A percentile compares a stretch with the other conserved stretches of the same genome.
These are phyloP conservation scores for Stagonosporopsis cucurbitacearum DNA, from an alignment of 2,329 filamentous ascomycete genomes.

Conservation along the genomic window DNA sequence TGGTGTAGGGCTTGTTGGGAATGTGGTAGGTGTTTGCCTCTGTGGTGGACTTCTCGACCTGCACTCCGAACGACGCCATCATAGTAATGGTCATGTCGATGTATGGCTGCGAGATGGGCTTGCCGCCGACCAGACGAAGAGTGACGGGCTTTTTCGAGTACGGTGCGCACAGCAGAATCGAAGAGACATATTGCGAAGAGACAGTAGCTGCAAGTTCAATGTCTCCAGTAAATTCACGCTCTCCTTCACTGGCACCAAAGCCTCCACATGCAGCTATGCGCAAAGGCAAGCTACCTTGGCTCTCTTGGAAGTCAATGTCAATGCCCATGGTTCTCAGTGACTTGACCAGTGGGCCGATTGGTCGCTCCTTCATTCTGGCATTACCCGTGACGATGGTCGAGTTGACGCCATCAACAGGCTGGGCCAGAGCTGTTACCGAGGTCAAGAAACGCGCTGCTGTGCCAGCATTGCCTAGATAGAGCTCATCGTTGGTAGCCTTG, in stretches of 20 bases:
- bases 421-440: slow-evolving; percentile 84
- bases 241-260: slow-evolving; percentile 76
- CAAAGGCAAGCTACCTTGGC: slow-evolving; percentile 81
- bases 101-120: slow-evolving; percentile 94
- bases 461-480: slow-evolving; percentile 96
- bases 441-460: slow-evolving; percentile 96
- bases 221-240: slow-evolving; percentile 63
- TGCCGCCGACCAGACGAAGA: slow-evolving; percentile 88
- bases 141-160: slow-evolving; percentile 96
- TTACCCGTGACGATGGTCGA: slow-evolving; percentile 91
- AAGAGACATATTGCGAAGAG: slow-evolving; percentile 99
- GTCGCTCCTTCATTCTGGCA: slow-evolving; percentile 92
- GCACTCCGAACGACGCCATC: slow-evolving; percentile 91
- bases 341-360: slow-evolving; percentile 91
- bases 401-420: slow-evolving; percentile 64
- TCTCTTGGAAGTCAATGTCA: slow-evolving; percentile 83
- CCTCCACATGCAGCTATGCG: slow-evolving; percentile 70
- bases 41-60: slow-evolving; percentile 75
- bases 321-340: slow-evolving; percentile 87
- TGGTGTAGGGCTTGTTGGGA: slow-evolving; percentile 81
- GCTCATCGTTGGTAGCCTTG: slow-evolving; percentile 73
- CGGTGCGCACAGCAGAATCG: slow-evolving; percentile 93
- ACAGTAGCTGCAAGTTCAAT: slow-evolving; percentile 94
- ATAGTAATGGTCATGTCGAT: slow-evolving; percentile 99
- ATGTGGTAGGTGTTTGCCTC: slow-evolving; percentile 95